Evolutionary conservation across 768 basidiomycete species (phyloP).

Genomic region (Mycena indigotica): DNA sequence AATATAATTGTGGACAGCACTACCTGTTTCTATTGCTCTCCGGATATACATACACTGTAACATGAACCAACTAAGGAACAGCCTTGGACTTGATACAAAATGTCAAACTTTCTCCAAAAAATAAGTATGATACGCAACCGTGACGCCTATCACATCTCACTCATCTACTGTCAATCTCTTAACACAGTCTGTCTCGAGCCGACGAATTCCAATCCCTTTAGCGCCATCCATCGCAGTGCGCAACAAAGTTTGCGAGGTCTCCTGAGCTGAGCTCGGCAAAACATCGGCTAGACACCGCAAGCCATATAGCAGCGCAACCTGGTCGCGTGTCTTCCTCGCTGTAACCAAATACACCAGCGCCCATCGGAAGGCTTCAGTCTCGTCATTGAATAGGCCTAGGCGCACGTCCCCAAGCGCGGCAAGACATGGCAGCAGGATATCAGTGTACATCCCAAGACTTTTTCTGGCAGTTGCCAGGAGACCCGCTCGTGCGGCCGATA

Average conservation of each 20-base stretch:
- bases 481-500: too few species aligned
- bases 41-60: background rate
- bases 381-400: background rate
- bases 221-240: background rate
- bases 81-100: too few species aligned
- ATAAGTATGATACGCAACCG: too few species aligned
- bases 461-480: background rate
- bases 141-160: too few species aligned
- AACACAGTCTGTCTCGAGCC: background rate
- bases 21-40: background rate
- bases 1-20: too few species aligned
- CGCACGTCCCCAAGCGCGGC: background rate
- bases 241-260: background rate
- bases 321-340: background rate
- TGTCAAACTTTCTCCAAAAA: too few species aligned
- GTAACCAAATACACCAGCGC: background rate
- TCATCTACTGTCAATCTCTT: too few species aligned
- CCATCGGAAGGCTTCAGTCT: background rate
- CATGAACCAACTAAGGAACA: too few species aligned
- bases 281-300: background rate
- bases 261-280: background rate
- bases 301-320: background rate
- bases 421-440: background rate
- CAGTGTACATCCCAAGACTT: background rate
- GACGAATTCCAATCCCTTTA: background rate